phyloP scores from a whole-genome alignment of 805 yeast genomes.

The Dipodascopsis tothii region DNA sequence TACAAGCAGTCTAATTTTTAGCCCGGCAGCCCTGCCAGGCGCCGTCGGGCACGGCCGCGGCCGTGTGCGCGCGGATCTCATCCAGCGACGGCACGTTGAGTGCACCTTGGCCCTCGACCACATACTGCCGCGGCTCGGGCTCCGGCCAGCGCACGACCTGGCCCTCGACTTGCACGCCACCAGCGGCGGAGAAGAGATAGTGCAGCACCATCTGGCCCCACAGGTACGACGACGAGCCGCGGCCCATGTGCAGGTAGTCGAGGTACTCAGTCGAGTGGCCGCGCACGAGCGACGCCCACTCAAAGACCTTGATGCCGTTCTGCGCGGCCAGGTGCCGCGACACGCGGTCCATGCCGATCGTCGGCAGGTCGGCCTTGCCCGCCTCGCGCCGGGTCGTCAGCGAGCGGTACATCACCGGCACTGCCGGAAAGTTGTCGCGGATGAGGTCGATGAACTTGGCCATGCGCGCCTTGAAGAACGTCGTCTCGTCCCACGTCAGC shows the following conservation, averaged over 20 bases:
- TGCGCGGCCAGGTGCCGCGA: constrained; percentile 12
- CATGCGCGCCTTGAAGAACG: constrained; percentile 16
- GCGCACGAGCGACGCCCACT: constrained; percentile 12
- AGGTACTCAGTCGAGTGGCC: constrained; percentile 11
- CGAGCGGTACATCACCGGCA: constrained; percentile 16
- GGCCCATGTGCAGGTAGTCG: constrained; percentile 15
- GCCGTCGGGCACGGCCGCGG: no score
- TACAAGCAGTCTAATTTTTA: no score
- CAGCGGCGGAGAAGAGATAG: constrained; percentile 18
- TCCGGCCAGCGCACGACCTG: constrained; percentile 8
- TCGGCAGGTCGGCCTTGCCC: constrained; percentile 6
- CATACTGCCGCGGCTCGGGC: not conserved
- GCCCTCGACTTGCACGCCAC: constrained; percentile 12
- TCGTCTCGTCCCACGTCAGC: constrained; percentile 17
- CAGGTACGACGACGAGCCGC: constrained; percentile 10
- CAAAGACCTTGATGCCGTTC: constrained; percentile 13
- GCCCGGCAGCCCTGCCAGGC: no score
- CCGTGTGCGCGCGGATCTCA: no score
- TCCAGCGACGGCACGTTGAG: constrained; percentile 3
- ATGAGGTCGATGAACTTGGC: constrained; percentile 8
- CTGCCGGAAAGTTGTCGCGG: constrained; percentile 6
- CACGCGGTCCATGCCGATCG: constrained; percentile 15
- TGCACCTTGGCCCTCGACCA: constrained; percentile 5
- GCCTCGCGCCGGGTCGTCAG: constrained; percentile 15
- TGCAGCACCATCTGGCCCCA: constrained; percentile 13